Evolutionary conservation across 2,329 filamentous ascomycete genomes (phyloP), one percentile per base, ranked within the genome.

Genomic region (Fusarium tricinctum): DNA sequence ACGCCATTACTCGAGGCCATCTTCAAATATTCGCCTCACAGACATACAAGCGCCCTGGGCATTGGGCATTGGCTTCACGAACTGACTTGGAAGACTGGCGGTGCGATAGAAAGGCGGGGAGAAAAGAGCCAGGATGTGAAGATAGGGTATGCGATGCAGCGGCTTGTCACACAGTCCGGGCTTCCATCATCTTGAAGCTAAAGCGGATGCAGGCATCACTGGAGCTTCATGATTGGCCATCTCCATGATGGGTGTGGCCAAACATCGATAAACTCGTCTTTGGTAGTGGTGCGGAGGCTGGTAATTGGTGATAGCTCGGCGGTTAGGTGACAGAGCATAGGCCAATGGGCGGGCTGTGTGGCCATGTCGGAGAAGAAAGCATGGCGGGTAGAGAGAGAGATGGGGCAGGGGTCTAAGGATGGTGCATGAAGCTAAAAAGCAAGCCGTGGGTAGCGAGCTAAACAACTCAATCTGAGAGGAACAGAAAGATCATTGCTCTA

Each of bases 281-380:
- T 47, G 42, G 46, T 26, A 46, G 66, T 47, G 32, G 64, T 67
- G 65, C 57, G 60, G 63, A 53, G 59, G 70, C 69, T 72, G 65
- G 70, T 75, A 71, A 76, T 75, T 77, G 71, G 76, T 58, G 70
- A 70, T 56, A 55, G 46, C 50, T 77, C 76, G 80, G 81, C 81
- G 81, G 81, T 75, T 82, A 81, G 73, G 78, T 71, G 63, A 52
- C 42, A 56, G 42, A 61, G 49, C 50, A 51, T 43, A 28, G 63
- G 59, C 80, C 79, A 81, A 82, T 81, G 59, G 76, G 56, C 54
- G 47, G 45, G 39, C 72, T 71, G 71, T 57, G 70, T 75, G 52
- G 45, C 57, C 48, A 60, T 60, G 58, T 57, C 33, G 42, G 50
- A 64, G 50, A 59, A 50, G 50, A 55, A 47, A 47, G 56, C 50